A percentile compares a stretch with the other conserved stretches of the same genome.
These are phyloP conservation scores for Rhizopus microsporus DNA, from an alignment of 371 early-diverging fungal species.

Conservation along the genomic window DNA sequence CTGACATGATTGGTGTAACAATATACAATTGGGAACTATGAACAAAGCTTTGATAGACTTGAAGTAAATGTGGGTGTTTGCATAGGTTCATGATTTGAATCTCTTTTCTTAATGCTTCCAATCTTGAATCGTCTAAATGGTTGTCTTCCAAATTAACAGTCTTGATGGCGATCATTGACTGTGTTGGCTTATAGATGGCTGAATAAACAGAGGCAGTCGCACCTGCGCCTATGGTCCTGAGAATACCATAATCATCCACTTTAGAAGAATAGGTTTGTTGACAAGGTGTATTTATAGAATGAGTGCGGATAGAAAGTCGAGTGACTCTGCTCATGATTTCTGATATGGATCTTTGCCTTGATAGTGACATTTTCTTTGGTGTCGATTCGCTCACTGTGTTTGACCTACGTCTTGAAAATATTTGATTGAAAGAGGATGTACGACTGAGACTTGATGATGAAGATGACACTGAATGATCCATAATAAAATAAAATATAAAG, in stretches of 20 bases:
- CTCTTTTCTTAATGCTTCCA: conserved; percentile 53
- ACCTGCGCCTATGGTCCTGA: conserved; percentile 35
- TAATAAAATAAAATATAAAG: conserved; percentile 7
- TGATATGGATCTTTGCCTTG: conserved; percentile 27
- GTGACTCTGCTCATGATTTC: conserved; percentile 26
- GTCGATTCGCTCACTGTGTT: conserved; percentile 9
- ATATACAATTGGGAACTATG: conserved; percentile 59
- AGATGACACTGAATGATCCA: conserved; percentile 9
- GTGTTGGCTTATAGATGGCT: conserved; percentile 34
- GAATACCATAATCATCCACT: conserved; percentile 26
- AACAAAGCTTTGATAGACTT: conserved; percentile 70
- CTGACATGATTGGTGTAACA: conserved; percentile 68
- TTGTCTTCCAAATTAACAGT: conserved; percentile 35
- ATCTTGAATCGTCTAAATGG: conserved; percentile 20
- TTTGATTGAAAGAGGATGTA: conserved; percentile 18
- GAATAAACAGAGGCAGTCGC: conserved; percentile 47
- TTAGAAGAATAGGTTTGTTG: conserved; percentile 21
- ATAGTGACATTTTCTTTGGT: conserved; percentile 12
- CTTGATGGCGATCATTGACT: conserved; percentile 42
- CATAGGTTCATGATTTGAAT: conserved; percentile 77
- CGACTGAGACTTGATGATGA: conserved; percentile 13
- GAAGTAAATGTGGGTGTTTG: conserved; percentile 66
- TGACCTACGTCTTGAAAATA: conserved; percentile 19
- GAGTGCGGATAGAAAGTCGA: not conserved
- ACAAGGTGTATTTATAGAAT: conserved; percentile 6